Conservation (phyloP, 306 rosid species). For the Calophaca sinica region DNA sequence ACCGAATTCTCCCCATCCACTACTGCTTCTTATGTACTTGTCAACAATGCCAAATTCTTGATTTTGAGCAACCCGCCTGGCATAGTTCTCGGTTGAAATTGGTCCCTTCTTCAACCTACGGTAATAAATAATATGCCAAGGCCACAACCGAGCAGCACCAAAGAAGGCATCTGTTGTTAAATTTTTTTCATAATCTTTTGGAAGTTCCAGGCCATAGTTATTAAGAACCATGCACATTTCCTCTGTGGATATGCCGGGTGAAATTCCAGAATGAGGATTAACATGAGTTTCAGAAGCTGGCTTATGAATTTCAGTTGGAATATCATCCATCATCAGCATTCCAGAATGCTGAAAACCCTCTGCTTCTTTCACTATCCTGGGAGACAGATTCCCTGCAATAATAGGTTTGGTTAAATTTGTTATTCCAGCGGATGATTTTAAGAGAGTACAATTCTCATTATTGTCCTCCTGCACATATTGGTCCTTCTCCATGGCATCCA, state of each 20-base stretch:
- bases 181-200: conserved; percentile 53
- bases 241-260: conserved; percentile 53
- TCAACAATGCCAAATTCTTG: conserved; percentile 71
- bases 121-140: conserved; percentile 72
- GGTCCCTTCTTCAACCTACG: conserved; percentile 75
- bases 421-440: conserved; percentile 37
- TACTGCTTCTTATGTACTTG: conserved; percentile 71
- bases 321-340: conserved; percentile 37
- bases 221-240: conserved; percentile 66
- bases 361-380: conserved; percentile 39
- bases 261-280: conserved; percentile 38
- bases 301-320: conserved; percentile 37
- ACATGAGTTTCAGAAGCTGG: conserved; percentile 47
- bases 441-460: conserved; percentile 19
- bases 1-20: conserved; percentile 71
- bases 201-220: conserved; percentile 63
- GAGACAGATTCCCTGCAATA: conserved; percentile 46
- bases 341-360: conserved; percentile 39
- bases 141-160: conserved; percentile 80
- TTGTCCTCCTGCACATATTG: conserved; percentile 46
- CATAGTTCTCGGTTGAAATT: conserved; percentile 68
- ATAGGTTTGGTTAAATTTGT: conserved; percentile 41
- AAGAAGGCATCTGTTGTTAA: conserved; percentile 51
- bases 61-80: conserved; percentile 72
- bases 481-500: conserved; percentile 43